Evolutionary conservation across 129 eudicot species (phyloP).

Genomic region (Lactuca saligna): DNA sequence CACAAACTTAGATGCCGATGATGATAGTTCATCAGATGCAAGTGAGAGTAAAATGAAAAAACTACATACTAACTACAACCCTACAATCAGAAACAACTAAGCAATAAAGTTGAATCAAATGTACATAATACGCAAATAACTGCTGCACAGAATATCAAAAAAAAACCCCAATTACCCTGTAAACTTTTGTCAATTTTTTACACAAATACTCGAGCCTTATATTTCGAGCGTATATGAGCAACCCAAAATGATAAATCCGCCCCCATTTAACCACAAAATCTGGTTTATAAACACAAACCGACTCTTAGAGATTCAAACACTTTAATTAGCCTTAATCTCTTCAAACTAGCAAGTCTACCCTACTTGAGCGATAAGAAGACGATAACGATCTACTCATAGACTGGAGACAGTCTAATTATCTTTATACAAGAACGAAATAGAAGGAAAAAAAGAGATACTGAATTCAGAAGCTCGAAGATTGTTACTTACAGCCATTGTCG

Average conservation of each 20-base stretch:
- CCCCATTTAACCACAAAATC: slow-evolving; percentile 2
- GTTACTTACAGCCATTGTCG: slow-evolving; percentile 37
- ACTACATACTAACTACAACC: background rate
- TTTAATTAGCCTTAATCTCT: background rate
- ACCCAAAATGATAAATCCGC: background rate
- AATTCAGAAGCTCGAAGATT: background rate
- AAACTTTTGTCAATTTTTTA: background rate
- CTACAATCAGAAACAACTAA: background rate
- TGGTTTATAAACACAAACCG: background rate
- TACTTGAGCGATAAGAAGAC: slow-evolving; percentile 14
- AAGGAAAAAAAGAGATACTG: too few species aligned
- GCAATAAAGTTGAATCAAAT: background rate
- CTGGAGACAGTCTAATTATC: background rate
- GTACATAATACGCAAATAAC: background rate
- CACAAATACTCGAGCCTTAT: background rate
- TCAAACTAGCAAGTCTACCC: background rate
- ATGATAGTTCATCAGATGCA: background rate
- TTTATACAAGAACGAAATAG: background rate
- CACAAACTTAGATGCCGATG: background rate
- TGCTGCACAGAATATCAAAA: background rate
- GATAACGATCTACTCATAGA: slow-evolving; percentile 5
- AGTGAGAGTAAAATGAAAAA: background rate
- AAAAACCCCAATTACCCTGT: background rate
- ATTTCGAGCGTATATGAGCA: background rate
- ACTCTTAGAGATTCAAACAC: background rate